These are phyloP conservation scores for Gonapodya prolifera DNA, from an alignment of 192 early-diverging fungal species.

Conservation along the genomic window DNA sequence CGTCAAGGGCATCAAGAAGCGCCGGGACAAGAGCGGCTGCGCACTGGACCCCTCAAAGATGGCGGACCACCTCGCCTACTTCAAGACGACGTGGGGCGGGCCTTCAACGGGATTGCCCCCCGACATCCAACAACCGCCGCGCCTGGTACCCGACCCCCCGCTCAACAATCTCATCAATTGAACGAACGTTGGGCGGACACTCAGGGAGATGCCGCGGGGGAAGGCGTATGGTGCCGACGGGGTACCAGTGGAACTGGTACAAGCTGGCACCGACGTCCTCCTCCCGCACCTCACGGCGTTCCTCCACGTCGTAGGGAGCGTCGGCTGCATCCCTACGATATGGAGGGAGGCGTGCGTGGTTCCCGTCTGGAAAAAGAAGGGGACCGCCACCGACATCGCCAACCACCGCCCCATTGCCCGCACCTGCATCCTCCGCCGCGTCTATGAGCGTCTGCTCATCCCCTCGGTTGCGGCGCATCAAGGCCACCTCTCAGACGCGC, in stretches of 20 bases:
- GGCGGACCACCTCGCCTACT: background rate
- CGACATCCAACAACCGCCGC: background rate
- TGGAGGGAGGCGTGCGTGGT: background rate
- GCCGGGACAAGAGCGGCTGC: background rate
- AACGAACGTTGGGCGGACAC: background rate
- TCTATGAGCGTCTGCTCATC: background rate
- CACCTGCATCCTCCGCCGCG: background rate
- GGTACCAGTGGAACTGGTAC: background rate
- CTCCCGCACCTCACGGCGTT: background rate
- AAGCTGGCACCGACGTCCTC: background rate
- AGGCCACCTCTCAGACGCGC: background rate
- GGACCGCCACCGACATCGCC: background rate
- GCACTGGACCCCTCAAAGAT: background rate
- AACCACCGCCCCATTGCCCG: background rate
- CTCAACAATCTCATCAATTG: background rate
- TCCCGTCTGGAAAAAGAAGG: background rate
- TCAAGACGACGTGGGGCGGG: background rate
- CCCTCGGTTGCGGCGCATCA: background rate
- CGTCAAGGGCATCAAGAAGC: background rate
- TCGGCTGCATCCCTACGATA: background rate
- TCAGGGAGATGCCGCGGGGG: background rate
- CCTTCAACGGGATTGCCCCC: background rate
- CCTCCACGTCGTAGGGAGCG: background rate
- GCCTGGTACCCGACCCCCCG: background rate
- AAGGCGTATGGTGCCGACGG: background rate